Conservation (phyloP, 192 early-diverging fungal genomes). For the Entrophospora sp. region DNA sequence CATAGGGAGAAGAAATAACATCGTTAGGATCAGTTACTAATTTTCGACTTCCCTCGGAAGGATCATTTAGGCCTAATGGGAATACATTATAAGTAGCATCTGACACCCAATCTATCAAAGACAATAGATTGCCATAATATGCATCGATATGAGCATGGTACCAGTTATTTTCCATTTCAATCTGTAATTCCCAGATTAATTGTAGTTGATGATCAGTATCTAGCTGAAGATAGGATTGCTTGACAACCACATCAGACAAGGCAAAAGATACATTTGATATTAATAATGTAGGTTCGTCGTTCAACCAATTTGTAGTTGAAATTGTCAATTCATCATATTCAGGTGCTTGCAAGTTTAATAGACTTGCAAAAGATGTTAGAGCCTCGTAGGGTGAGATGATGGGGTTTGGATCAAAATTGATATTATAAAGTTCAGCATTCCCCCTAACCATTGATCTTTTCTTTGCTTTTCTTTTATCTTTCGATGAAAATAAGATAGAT, state of each 20-base stretch:
- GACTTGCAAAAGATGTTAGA: constrained; percentile 47
- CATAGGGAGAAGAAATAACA: constrained; percentile 48
- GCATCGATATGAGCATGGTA: constrained; percentile 63
- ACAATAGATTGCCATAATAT: constrained; percentile 48
- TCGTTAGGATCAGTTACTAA: constrained; percentile 48
- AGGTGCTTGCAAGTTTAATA: constrained; percentile 47
- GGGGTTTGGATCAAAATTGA: no score
- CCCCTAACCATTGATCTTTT: no score
- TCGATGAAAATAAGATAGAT: no score
- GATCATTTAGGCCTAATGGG: constrained; percentile 74
- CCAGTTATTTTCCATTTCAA: constrained; percentile 77
- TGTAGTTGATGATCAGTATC: constrained; percentile 45
- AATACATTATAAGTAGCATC: constrained; percentile 73
- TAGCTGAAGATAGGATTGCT: constrained; percentile 56
- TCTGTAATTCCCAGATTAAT: constrained; percentile 75
- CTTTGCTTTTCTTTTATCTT: no score
- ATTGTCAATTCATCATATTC: constrained; percentile 33
- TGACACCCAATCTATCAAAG: constrained; percentile 80
- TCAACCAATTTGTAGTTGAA: constrained; percentile 29
- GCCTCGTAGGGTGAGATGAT: constrained; percentile 49
- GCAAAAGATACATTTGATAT: constrained; percentile 47
- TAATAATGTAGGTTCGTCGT: constrained; percentile 27
- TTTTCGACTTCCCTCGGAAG: constrained; percentile 52
- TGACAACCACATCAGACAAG: constrained; percentile 44
- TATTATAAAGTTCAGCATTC: no score